Conservation (phyloP, 805 yeast genomes). For the Starmerella stigmatis region DNA sequence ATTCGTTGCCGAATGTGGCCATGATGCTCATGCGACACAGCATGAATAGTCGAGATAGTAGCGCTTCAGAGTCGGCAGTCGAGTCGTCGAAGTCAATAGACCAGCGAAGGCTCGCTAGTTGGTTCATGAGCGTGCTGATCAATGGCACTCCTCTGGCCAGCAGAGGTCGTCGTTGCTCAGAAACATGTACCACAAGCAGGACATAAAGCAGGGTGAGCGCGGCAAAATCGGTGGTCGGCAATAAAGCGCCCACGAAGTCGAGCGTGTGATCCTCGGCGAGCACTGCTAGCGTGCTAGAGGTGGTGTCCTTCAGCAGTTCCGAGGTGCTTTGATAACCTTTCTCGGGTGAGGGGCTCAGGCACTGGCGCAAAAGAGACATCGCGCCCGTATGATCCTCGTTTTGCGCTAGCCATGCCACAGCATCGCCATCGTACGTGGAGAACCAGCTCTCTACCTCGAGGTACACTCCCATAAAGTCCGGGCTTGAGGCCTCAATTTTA, state of each 20-base stretch:
- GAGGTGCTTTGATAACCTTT: background rate
- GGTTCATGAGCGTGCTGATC: constrained; percentile 8
- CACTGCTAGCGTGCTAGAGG: background rate
- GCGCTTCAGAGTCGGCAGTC: background rate
- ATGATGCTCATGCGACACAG: constrained; percentile 20
- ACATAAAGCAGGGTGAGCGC: constrained; percentile 13
- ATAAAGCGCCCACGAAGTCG: background rate
- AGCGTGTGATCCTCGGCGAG: background rate
- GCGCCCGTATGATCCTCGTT: background rate
- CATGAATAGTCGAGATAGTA: constrained; percentile 10
- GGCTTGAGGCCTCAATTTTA: constrained; percentile 13
- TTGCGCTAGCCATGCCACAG: background rate
- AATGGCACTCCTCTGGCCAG: constrained; percentile 11
- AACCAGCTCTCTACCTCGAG: constrained; percentile 23
- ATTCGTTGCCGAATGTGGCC: constrained; percentile 52
- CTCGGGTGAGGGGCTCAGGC: background rate
- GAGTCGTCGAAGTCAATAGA: constrained; percentile 9
- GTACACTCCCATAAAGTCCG: constrained; percentile 18
- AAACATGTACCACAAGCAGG: background rate
- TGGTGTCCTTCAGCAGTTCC: background rate
- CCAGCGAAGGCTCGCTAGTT: constrained; percentile 22
- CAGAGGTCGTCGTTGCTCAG: constrained; percentile 1
- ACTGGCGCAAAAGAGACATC: background rate
- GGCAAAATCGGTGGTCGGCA: constrained; percentile 4
- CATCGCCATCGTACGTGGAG: background rate